phyloP scores from a whole-genome alignment of 139 green algal species.

The Chlorella sp. region DNA sequence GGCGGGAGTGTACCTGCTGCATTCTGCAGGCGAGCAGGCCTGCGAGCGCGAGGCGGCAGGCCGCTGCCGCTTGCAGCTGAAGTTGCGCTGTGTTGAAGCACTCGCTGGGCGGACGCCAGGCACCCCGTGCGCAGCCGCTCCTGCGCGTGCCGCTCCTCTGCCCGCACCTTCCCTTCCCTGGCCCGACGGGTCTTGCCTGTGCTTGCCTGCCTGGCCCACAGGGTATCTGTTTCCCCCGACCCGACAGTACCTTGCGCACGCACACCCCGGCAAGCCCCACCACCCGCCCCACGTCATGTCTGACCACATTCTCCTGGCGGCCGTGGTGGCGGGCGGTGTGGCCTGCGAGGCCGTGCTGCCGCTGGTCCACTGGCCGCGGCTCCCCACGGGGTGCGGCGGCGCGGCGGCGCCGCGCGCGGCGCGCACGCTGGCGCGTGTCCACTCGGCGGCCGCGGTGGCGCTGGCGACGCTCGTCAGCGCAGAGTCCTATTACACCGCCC shows the following conservation, averaged over 20 bases:
- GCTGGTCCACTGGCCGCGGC: constrained; percentile 9
- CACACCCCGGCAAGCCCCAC: constrained; percentile 5
- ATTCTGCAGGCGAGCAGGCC: constrained; percentile 16
- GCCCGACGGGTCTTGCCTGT: too few relatives aligned
- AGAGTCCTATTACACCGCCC: constrained; percentile 41
- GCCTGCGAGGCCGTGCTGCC: constrained; percentile 21
- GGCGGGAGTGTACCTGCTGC: constrained; percentile 13
- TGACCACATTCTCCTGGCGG: constrained; percentile 42
- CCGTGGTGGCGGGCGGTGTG: constrained; percentile 19
- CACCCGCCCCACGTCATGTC: constrained; percentile 40
- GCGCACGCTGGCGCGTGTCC: neutral
- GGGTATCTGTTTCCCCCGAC: too few relatives aligned
- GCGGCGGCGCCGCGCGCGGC: neutral
- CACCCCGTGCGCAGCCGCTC: too few relatives aligned
- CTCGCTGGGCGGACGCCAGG: too few relatives aligned
- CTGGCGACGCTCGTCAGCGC: constrained; percentile 27
- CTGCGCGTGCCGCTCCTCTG: too few relatives aligned
- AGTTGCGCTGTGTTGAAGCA: too few relatives aligned
- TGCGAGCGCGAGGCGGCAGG: neutral
- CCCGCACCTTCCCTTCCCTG: too few relatives aligned
- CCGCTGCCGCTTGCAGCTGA: too few relatives aligned
- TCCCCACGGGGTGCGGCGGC: neutral
- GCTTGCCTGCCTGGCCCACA: too few relatives aligned
- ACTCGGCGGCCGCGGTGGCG: neutral
- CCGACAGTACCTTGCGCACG: too few relatives aligned